These are phyloP conservation scores for Nymphaea thermarum DNA, from an alignment of 164 flowering plant genomes.

Conservation along the genomic window DNA sequence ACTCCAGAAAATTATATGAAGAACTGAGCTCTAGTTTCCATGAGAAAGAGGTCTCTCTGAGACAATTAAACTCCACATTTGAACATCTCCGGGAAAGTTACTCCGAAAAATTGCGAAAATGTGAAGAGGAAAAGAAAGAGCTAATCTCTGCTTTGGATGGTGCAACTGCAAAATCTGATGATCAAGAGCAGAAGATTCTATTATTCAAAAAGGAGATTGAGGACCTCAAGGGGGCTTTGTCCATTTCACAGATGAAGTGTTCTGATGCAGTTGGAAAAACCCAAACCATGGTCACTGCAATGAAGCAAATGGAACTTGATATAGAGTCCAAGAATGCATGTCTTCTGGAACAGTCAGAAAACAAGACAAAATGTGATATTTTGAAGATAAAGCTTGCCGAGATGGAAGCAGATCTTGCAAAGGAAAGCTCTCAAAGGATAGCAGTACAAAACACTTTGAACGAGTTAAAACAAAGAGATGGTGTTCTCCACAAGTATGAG, in stretches of 20 bases:
- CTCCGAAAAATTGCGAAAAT: constrained; percentile 20
- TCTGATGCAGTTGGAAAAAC: constrained; percentile 29
- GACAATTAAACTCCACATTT: constrained; percentile 21
- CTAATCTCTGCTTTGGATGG: constrained; percentile 37
- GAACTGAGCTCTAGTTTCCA: constrained; percentile 21
- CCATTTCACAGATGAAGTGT: constrained; percentile 25
- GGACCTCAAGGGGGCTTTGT: constrained; percentile 25
- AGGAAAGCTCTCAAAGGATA: not conserved
- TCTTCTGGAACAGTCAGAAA: not conserved
- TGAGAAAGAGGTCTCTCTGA: constrained; percentile 30
- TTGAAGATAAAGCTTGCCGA: not conserved
- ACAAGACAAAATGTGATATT: not conserved
- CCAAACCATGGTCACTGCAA: not conserved
- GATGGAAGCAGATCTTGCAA: not conserved
- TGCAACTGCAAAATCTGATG: constrained; percentile 17
- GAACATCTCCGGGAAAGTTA: constrained; percentile 26
- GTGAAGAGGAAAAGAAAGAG: constrained; percentile 33
- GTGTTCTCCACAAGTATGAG: constrained; percentile 23
- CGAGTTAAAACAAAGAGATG: constrained; percentile 33
- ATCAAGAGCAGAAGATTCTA: constrained; percentile 23
- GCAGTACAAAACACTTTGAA: constrained; percentile 9
- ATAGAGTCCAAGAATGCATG: not conserved
- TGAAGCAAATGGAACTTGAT: constrained; percentile 1
- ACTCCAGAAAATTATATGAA: constrained; percentile 17
- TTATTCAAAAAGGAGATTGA: constrained; percentile 23